Evolutionary conservation across 2,329 filamentous ascomycete species (phyloP).

Genomic region (Cladosporium sp.): DNA sequence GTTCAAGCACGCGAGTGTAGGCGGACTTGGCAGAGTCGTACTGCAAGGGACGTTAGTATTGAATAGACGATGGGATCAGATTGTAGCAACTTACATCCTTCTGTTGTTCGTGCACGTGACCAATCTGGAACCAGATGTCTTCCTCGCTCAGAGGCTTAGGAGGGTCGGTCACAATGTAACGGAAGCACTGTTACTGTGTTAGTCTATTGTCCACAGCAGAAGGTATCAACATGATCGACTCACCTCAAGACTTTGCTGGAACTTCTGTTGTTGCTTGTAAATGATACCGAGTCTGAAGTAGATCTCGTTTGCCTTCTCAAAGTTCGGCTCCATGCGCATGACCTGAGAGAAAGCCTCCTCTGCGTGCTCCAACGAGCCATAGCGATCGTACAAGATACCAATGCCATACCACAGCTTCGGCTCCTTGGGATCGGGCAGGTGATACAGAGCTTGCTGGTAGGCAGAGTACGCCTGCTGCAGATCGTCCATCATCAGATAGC

Average conservation of each 20-base stretch:
- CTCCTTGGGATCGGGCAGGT: slow-evolving; percentile 92
- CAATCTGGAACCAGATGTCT: slow-evolving; percentile 99
- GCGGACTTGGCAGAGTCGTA: slow-evolving; percentile 90
- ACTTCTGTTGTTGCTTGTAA: slow-evolving; percentile 98
- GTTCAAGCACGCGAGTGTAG: slow-evolving; percentile 87
- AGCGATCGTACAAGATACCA: slow-evolving; percentile 93
- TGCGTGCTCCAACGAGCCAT: slow-evolving; percentile 92
- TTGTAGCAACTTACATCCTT: slow-evolving; percentile 72
- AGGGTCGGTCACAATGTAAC: slow-evolving; percentile 92
- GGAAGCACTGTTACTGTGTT: slow-evolving; percentile 72
- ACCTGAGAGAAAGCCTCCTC: slow-evolving; percentile 98
- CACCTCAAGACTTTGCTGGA: slow-evolving; percentile 85
- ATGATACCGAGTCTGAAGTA: slow-evolving; percentile 99
- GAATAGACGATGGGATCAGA: not conserved
- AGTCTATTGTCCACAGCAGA: slow-evolving; percentile 19
- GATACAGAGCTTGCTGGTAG: slow-evolving; percentile 92
- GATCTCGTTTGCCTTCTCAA: slow-evolving; percentile 98
- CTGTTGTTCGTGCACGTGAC: slow-evolving; percentile 96
- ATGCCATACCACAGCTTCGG: slow-evolving; percentile 99
- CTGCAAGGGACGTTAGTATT: slow-evolving; percentile 46
- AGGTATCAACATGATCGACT: slow-evolving; percentile 10
- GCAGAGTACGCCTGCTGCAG: slow-evolving; percentile 94
- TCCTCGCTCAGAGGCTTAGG: slow-evolving; percentile 91
- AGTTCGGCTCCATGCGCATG: slow-evolving; percentile 96
- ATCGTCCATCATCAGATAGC: slow-evolving; percentile 98